Evolutionary conservation across 257 asterid species (phyloP).

Genomic region (Solanum sejunctum): DNA sequence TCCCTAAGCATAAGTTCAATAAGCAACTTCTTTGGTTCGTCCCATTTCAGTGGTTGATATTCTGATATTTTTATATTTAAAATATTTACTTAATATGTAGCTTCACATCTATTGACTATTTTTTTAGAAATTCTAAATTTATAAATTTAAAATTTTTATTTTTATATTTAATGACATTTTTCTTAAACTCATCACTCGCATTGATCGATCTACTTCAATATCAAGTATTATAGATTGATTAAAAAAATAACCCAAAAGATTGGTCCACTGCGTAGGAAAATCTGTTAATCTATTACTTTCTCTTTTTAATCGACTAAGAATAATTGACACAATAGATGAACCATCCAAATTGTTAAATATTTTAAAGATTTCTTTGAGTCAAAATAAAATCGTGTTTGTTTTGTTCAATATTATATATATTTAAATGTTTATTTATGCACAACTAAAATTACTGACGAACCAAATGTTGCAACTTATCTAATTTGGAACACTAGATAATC

Average conservation of each 20-base stretch:
- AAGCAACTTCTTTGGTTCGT: background rate
- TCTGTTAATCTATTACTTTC: background rate
- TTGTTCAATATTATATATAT: background rate
- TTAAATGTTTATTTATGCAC: background rate
- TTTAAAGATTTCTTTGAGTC: background rate
- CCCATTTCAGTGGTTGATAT: background rate
- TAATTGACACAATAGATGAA: background rate
- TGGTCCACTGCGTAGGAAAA: background rate
- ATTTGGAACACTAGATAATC: background rate
- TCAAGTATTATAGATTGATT: background rate
- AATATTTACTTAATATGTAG: too few relatives aligned
- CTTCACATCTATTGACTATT: too few relatives aligned
- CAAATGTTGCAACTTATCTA: background rate
- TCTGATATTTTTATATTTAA: too few relatives aligned
- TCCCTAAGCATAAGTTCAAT: background rate
- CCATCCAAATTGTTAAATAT: background rate
- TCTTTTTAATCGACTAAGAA: background rate
- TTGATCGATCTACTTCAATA: background rate
- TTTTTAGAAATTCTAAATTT: background rate
- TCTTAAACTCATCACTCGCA: background rate
- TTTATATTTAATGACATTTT: background rate
- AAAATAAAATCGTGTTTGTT: background rate
- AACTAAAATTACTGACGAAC: fast-evolving
- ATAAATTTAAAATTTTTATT: background rate
- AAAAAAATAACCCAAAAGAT: background rate